phyloP scores from a whole-genome alignment of 768 basidiomycete species.

The Candolleomyces eurysporus region DNA sequence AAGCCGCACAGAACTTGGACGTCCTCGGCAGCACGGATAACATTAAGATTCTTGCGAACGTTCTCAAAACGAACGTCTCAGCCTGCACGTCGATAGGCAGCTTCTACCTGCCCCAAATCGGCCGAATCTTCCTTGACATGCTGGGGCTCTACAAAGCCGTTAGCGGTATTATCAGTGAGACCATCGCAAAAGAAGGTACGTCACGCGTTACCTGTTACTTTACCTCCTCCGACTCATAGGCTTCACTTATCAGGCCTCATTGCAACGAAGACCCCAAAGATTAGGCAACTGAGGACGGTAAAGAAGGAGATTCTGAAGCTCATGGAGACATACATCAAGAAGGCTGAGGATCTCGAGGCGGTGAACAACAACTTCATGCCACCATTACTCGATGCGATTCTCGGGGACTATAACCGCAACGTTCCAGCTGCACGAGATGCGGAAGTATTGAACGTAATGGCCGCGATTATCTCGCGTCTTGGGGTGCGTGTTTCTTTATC shows the following conservation, averaged over 20 bases:
- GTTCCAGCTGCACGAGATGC: conserved; percentile 93
- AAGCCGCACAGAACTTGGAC: conserved; percentile 90
- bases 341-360: conserved; percentile 93
- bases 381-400: conserved; percentile 90
- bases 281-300: conserved; percentile 90
- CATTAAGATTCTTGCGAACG: conserved; percentile 94
- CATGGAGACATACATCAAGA: conserved; percentile 97
- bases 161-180: conserved; percentile 93
- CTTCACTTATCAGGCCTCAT: conserved; percentile 58
- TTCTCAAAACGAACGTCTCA: conserved; percentile 97
- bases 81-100: conserved; percentile 96
- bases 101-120: conserved; percentile 97
- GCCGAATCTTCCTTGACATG: conserved; percentile 96
- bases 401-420: conserved; percentile 96
- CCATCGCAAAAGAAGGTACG: conserved; percentile 81
- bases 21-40: conserved; percentile 89
- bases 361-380: conserved; percentile 94
- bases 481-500: conserved; percentile 57
- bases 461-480: conserved; percentile 85
- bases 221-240: background rate
- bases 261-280: conserved; percentile 96
- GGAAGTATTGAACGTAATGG: conserved; percentile 96
- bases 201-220: background rate
- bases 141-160: conserved; percentile 97
- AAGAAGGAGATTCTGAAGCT: conserved; percentile 98